phyloP scores from a whole-genome alignment of 495 filamentous ascomycete species.

The Cercophora newfieldiana region DNA sequence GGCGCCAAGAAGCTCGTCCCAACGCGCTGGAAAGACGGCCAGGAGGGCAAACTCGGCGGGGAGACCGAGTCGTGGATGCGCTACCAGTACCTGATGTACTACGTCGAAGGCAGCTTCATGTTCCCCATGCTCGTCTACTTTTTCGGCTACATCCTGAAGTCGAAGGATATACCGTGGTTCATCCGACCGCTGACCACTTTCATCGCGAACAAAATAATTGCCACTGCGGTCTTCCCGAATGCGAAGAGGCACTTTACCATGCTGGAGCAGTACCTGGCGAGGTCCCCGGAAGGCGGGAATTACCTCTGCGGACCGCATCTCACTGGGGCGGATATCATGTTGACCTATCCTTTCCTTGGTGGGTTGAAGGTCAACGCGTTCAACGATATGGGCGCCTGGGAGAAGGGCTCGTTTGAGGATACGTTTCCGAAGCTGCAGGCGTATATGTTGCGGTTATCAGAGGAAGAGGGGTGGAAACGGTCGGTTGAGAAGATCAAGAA shows the following conservation, averaged over 20 bases:
- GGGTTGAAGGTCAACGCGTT: conserved; percentile 55
- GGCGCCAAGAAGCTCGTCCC: conserved; percentile 58
- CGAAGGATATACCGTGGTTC: conserved; percentile 73
- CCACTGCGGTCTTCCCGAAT: conserved; percentile 61
- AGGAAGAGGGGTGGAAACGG: conserved; percentile 58
- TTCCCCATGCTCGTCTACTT: conserved; percentile 60
- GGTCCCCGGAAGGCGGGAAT: conserved; percentile 59
- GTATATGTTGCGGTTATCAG: conserved; percentile 63
- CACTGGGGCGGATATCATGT: conserved; percentile 75
- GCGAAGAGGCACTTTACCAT: conserved; percentile 66
- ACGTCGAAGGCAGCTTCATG: conserved; percentile 80
- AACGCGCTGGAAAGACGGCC: conserved; percentile 58
- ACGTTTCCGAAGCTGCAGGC: conserved; percentile 50
- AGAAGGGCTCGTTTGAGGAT: conserved; percentile 30
- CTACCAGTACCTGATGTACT: conserved; percentile 77
- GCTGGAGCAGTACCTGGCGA: conserved; percentile 68
- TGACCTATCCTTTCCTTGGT: conserved; percentile 70
- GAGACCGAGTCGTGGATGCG: conserved; percentile 76
- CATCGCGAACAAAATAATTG: conserved; percentile 62
- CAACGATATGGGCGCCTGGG: conserved; percentile 48
- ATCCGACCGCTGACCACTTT: conserved; percentile 68
- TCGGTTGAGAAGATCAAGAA: conserved; percentile 61
- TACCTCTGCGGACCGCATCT: conserved; percentile 71
- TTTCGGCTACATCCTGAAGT: conserved; percentile 54
- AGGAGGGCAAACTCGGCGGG: conserved; percentile 57